phyloP scores from a whole-genome alignment of 306 rosid species.

The Lathyrus oleraceus region DNA sequence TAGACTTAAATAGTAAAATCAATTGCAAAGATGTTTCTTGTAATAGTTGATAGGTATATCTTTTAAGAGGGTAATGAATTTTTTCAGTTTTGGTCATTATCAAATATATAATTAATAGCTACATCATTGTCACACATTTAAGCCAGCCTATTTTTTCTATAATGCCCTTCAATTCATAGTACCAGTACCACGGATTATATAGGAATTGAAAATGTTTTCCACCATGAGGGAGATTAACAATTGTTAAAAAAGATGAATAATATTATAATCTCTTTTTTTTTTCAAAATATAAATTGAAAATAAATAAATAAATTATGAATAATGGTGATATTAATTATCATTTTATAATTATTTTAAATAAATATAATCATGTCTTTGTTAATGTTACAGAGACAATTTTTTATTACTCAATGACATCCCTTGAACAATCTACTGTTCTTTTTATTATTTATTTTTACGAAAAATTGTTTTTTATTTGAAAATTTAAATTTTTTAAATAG shows the following conservation, averaged over 20 bases:
- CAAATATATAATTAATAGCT: constrained; percentile 32
- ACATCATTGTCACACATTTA: constrained; percentile 35
- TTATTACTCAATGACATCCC: too few species aligned
- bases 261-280: too few species aligned
- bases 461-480: too few species aligned
- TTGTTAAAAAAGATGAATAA: not conserved
- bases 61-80: not conserved
- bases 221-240: not conserved
- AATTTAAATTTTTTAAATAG: too few species aligned
- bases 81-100: constrained; percentile 24
- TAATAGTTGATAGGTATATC: not conserved
- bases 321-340: too few species aligned
- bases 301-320: too few species aligned
- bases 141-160: constrained; percentile 5
- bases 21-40: not conserved
- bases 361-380: too few species aligned
- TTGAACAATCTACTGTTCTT: too few species aligned
- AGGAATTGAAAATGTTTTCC: not conserved
- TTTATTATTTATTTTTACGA: too few species aligned
- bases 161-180: not conserved
- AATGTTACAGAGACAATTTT: too few species aligned
- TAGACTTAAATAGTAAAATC: not conserved
- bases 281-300: too few species aligned
- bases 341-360: too few species aligned
- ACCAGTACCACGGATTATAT: not conserved